Evolutionary conservation across 2,329 filamentous ascomycete genomes (phyloP), one percentile per base, ranked within the genome.

Genomic region (Pseudocercospora pini-densiflorae): DNA sequence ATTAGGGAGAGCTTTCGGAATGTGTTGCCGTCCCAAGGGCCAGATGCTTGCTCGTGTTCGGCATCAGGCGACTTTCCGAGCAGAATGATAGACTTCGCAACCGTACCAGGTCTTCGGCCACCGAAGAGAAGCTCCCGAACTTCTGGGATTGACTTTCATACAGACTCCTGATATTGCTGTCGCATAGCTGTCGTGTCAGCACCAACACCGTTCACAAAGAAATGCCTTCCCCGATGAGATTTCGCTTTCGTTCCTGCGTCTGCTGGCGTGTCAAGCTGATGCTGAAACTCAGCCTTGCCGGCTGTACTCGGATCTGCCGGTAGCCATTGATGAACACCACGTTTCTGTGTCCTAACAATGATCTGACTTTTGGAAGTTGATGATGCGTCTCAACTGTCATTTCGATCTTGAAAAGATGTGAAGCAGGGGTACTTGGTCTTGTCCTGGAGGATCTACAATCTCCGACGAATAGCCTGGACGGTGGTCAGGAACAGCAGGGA

Each of bases 401-500:
- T 27, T 31, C 14, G 24, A 31, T 5, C 47, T 29, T 9, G 24
- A 9, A 31, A 45, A 54, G 45, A 21, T 59, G 27, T 31, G 55
- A 53, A 43, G 62, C 40, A 64, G 47, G 47, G 47, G 10, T 21
- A 21, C 5, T 51, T 21, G 47, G 47, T 51, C n/a, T 12, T 21
- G 47, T 51, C 21, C 47, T 24, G 47, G 47, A 51, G 47, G 47
- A 51, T 55, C 61, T 27, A 59, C 61, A 64, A 64, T 64, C 54
- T 64, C 62, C 62, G 62, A 33, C 27, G n/a, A 59, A 51, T 24
- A 59, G 62, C 62, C 55, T 64, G 24, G 53, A 49, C 27, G 40
- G 33, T 19, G 57, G 27, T 60, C 63, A 64, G 63, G 57, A 61
- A 64, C 58, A 19, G 36, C 57, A 60, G 40, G 63, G 58, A 63